Base-by-base conservation (phyloP, 2,329 filamentous ascomycete genomes). In the Hymenoscyphus infarciens region DNA sequence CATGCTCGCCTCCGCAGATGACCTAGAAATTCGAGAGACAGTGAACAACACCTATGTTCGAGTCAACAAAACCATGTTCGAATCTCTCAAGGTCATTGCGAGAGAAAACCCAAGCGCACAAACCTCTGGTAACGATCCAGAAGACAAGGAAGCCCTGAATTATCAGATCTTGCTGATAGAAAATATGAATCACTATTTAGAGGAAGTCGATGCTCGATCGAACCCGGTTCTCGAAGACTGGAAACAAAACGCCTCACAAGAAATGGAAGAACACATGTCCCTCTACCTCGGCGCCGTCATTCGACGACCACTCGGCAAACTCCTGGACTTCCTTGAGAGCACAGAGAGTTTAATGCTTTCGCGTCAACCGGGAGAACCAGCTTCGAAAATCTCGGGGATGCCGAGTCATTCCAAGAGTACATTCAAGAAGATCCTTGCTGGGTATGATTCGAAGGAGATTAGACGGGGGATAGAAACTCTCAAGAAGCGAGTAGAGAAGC, bases 151-250 rank as follows among this genome's bases (percentile, higher is more conserved):
- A 75, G 91, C 92, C 5, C 84, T 99, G 64, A 98, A 98, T 78
- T 97, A 96, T 78, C 93, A 98, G 76, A 97, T 99, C 71, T 83
- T 98, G 38, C 83, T 98, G 60, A 98, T 99, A 69, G 94, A 99
- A 76, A 99, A 99, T 76, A 97, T 97, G 92, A 96, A 97, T 73
- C 92, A 97, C 76, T 98, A 96, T 77, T 81, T 95, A 11, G 93
- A 98, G 74, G 93, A 97, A 75, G 89, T 96, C 8, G 91, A 96
- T 68, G 79, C 88, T 16, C 83, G 86, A 19, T 83, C 84, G 42
- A 86, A 95, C 66, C 83, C 89, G 7, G 86, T 96, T 0, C 82
- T 98, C 4, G 87, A 91, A 64, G 87, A 91, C 69, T 97, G 93
- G 91, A 89, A 87, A 72, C 85, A 87, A 45, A 88, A 89, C 62